These are phyloP conservation scores for Eragrostis nindensis DNA, from an alignment of 176 grass and related monocot species.

Conservation along the genomic window DNA sequence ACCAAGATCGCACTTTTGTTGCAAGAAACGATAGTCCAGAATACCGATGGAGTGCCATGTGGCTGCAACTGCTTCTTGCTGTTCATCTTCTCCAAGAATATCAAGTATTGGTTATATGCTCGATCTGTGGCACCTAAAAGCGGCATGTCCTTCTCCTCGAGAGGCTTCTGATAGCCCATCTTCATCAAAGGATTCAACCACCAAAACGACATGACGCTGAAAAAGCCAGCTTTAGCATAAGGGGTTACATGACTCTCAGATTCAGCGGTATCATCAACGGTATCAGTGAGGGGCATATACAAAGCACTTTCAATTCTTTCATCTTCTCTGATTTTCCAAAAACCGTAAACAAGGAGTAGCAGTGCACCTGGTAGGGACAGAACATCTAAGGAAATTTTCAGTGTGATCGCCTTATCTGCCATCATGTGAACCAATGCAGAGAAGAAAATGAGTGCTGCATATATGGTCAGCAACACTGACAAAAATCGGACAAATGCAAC, in stretches of 20 bases:
- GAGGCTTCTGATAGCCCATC: conserved; percentile 72
- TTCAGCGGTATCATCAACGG: conserved; percentile 28
- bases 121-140: conserved; percentile 51
- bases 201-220: conserved; percentile 84
- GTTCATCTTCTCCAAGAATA: conserved; percentile 67
- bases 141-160: conserved; percentile 93
- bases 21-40: conserved; percentile 82
- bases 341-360: conserved; percentile 47
- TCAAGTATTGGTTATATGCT: conserved; percentile 55
- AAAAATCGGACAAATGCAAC: conserved; percentile 32
- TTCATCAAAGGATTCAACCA: conserved; percentile 91
- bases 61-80: conserved; percentile 44
- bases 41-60: conserved; percentile 47
- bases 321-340: conserved; percentile 29
- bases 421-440: conserved; percentile 54
- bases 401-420: conserved; percentile 36
- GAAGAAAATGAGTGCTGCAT: conserved; percentile 47
- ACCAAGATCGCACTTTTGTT: conserved; percentile 65
- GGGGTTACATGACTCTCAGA: conserved; percentile 41
- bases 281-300: conserved; percentile 58
- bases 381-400: conserved; percentile 58
- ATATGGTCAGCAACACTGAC: conserved; percentile 27
- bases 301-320: conserved; percentile 39
- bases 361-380: conserved; percentile 58
- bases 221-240: conserved; percentile 64